Base-by-base conservation (phyloP, 768 basidiomycete species). In the Coprinopsis sp. region DNA sequence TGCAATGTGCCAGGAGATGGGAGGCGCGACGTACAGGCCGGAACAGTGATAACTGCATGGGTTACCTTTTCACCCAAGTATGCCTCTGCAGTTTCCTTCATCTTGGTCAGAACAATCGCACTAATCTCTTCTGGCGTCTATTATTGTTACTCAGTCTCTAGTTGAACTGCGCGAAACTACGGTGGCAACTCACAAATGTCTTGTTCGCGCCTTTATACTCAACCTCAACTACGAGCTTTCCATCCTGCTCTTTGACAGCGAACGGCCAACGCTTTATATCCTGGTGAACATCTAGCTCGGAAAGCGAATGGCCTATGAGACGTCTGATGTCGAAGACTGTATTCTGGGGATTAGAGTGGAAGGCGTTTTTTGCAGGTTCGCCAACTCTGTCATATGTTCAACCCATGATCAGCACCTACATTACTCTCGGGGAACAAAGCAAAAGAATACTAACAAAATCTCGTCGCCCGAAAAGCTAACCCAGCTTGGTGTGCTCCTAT, bases 311-410 rank as follows among this genome's bases (percentile, higher is more conserved):
- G 54, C 91, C 90, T 56, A 94, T 92, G 52, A 95, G 79, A 64
- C 92, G 90, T 61, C 95, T 97, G 39, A 91, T 91, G 67, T 95
- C 92, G 58, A 95, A 96, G 45, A 95, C 84, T 5, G 92, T 96
- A 68, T 98, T 98, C 56, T 77, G 58, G n/a, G 95, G 91, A 67
- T 97, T 91, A 25, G 85, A 74, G 64, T 90, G 83, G 70, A 82
- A 91, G 18, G 91, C 91, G 59, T 96, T 95, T 73, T 98, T 98
- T 18, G 95, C 94, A 44, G 83, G 78, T 63, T 97, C 95, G 55
- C 95, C 95, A 57, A 98, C 58, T 36, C 61, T 64, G 25, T 81
- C 57, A 65, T n/a, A n/a, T 69, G 7, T 51, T 23, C 7, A 3
- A n/a, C n/a, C n/a, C n/a, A n/a, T n/a, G n/a, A n/a, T n/a, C n/a